Conservation (phyloP, 2,329 filamentous ascomycete genomes). For the Aciculosporium take region DNA sequence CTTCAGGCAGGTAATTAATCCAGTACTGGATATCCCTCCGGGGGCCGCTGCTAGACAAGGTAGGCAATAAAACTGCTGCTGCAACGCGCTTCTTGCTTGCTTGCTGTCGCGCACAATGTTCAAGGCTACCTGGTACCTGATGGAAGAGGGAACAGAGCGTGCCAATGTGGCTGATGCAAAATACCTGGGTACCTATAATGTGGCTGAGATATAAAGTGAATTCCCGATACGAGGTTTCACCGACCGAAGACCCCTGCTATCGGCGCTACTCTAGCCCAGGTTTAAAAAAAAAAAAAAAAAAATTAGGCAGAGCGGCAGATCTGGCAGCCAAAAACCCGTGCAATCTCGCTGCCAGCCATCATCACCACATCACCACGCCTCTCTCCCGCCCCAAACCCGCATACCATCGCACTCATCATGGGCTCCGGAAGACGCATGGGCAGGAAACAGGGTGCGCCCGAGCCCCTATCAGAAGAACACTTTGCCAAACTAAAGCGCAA, state of each 20-base stretch:
- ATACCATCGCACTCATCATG: slow-evolving; percentile 44
- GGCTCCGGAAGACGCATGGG: slow-evolving; percentile 75
- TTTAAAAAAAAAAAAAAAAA: slow-evolving; percentile 26
- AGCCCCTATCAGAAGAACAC: slow-evolving; percentile 66
- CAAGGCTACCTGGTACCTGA: too few relatives aligned
- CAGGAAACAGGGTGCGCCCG: slow-evolving; percentile 82
- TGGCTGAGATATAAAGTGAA: not conserved
- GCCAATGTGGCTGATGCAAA: not conserved
- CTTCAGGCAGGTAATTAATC: too few relatives aligned
- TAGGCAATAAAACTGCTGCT: too few relatives aligned
- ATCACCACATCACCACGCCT: not conserved
- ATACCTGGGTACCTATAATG: too few relatives aligned
- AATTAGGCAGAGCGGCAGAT: slow-evolving; percentile 22
- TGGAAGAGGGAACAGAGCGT: not conserved
- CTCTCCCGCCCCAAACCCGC: slow-evolving; percentile 4
- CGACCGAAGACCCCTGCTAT: slow-evolving; percentile 17
- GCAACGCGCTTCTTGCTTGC: too few relatives aligned
- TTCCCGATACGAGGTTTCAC: slow-evolving; percentile 20
- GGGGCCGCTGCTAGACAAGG: too few relatives aligned
- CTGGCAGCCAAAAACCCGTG: not conserved
- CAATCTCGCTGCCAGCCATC: not conserved
- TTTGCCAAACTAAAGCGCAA: slow-evolving; percentile 77
- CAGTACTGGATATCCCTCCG: too few relatives aligned
- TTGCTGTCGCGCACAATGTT: too few relatives aligned
- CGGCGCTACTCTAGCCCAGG: slow-evolving; percentile 4